A percentile compares a stretch with the other conserved stretches of the same genome.
phyloP scores from a whole-genome alignment of 2,329 filamentous ascomycete species.

The Daldinia eschscholtzii region DNA sequence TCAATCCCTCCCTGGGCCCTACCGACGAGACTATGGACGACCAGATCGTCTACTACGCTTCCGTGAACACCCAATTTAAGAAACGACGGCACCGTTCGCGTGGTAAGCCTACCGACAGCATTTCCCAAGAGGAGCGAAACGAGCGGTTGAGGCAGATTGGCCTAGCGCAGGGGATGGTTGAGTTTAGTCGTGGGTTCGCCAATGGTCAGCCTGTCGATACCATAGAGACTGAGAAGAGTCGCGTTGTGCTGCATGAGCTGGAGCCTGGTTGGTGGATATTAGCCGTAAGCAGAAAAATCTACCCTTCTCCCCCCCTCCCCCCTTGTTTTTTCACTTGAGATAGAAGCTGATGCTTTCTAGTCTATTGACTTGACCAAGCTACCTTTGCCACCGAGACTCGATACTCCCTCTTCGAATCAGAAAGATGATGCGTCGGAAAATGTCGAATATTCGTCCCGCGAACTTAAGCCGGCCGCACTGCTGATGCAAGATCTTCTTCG shows the following conservation, averaged over 20 bases:
- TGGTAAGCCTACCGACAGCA: constrained; percentile 57
- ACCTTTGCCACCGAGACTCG: constrained; percentile 69
- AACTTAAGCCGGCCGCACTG: constrained; percentile 85
- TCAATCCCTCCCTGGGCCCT: constrained; percentile 79
- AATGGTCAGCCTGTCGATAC: constrained; percentile 80
- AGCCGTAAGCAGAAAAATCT: constrained; percentile 69
- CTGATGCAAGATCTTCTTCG: constrained; percentile 84
- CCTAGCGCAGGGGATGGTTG: constrained; percentile 95
- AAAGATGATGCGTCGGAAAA: constrained; percentile 58
- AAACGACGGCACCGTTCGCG: constrained; percentile 59
- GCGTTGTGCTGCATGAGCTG: constrained; percentile 87
- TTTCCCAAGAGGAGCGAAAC: constrained; percentile 78
- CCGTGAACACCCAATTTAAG: constrained; percentile 61
- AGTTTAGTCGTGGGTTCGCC: constrained; percentile 90
- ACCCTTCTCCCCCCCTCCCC: too few species aligned
- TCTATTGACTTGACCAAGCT: constrained; percentile 84
- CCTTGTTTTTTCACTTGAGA: background rate
- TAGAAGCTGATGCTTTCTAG: constrained; percentile 57
- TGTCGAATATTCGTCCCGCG: constrained; percentile 87
- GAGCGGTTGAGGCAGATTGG: constrained; percentile 93
- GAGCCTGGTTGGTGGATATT: constrained; percentile 96
- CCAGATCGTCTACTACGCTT: constrained; percentile 95
- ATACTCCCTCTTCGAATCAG: constrained; percentile 54
- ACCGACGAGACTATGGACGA: constrained; percentile 78
- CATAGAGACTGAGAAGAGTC: constrained; percentile 90